These are phyloP conservation scores for Dipteronia sinensis DNA, from an alignment of 345 rosid genomes.

Conservation along the genomic window DNA sequence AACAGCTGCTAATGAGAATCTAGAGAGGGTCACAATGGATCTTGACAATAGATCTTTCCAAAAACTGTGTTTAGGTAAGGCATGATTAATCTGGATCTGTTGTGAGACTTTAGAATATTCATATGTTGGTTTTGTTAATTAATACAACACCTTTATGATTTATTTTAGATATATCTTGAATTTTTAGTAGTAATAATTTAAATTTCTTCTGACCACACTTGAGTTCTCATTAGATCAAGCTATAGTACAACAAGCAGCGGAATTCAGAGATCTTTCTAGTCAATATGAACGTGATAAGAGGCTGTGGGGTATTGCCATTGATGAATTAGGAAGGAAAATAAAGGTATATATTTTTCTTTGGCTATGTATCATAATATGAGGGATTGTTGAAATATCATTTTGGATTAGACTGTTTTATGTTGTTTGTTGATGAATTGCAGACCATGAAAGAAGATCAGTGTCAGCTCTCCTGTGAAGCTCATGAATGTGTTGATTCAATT, in stretches of 20 bases:
- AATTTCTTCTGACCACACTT: slow-evolving; percentile 9
- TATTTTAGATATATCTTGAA: neutral
- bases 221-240: slow-evolving; percentile 32
- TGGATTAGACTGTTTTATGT: neutral
- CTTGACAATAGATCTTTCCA: slow-evolving; percentile 50
- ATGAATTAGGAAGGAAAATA: slow-evolving; percentile 31
- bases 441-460: slow-evolving; percentile 45
- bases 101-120: neutral
- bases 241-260: slow-evolving; percentile 23
- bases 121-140: neutral
- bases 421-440: slow-evolving; percentile 28
- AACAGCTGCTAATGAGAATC: slow-evolving; percentile 46
- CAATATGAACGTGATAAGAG: slow-evolving; percentile 34
- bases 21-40: slow-evolving; percentile 43
- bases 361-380: neutral
- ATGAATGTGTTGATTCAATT: slow-evolving; percentile 41
- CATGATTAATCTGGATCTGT: neutral
- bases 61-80: slow-evolving; percentile 38
- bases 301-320: slow-evolving; percentile 29
- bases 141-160: neutral
- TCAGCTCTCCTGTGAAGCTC: slow-evolving; percentile 43
- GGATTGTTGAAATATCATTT: neutral
- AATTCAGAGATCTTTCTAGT: slow-evolving; percentile 32
- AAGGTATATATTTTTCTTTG: slow-evolving; percentile 24
- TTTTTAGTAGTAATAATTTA: neutral